Base-by-base conservation (phyloP, 208 protist species). In the Wallacemonas rigidus region DNA sequence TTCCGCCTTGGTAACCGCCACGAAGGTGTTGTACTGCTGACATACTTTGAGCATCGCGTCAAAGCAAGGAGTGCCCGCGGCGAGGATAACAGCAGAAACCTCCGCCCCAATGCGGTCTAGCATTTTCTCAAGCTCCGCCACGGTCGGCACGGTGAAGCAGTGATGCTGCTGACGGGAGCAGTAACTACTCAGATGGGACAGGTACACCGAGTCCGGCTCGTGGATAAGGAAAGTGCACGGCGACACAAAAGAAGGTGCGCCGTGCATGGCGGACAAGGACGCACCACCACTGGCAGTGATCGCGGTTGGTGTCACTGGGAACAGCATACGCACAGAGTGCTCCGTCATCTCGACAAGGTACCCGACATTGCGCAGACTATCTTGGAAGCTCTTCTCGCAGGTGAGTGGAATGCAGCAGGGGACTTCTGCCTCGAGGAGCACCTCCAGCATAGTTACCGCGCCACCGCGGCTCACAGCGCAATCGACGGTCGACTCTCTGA, bases 141-240 rank as follows among this genome's bases (percentile, higher is more conserved):
- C 48, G 17, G 50, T 63, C 9, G 69, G 38, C 43, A 79, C 78
- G 1, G 26, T 2, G 60, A 79, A 83, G 39, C 47, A 64, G 14
- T 61, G 65, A 50, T 79, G 69, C 43, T 78, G 63, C 7, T 74
- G 51, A 51, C 60, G n/a, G 11, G 44, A 60, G 60, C 67, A 79
- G 54, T 75, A 83, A 14, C 45, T 68, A 38, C 40, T 48, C 11
- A 83, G 54, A 51, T 83, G 78, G n/a, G 48, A 40, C 56, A 50
- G 36, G 45, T 78, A 79, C 8, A 83, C 72, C 43, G 62, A 38
- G 62, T 83, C 78, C 0, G 78, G 78, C 74, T 83, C 78, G 65
- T 73, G 67, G 14, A 83, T 72, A 56, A 79, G 58, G 58, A 83
- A 75, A n/a, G 72, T 83, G 64, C 55, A 83, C 1, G 9, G 51